These are phyloP conservation scores for Heterobasidion occidentale DNA, from an alignment of 1,284 basidiomycete species.

Conservation along the genomic window DNA sequence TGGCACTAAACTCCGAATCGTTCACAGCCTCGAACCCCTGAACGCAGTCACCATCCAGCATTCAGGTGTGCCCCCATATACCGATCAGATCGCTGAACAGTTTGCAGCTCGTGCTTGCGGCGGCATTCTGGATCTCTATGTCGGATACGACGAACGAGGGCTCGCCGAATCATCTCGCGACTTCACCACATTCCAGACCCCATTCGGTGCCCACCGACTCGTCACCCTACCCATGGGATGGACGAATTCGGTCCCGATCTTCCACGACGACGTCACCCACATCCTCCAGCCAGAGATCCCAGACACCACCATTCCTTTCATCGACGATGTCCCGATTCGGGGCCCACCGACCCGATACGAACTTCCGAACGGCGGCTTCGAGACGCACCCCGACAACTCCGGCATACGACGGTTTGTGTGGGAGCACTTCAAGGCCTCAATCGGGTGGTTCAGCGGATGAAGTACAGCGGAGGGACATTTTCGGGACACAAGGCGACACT, in stretches of 20 bases:
- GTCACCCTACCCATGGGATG: constrained; percentile 27
- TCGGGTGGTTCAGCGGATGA: constrained; percentile 20
- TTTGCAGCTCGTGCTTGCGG: background rate
- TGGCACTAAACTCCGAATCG: background rate
- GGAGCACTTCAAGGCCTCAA: constrained; percentile 22
- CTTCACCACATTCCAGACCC: background rate
- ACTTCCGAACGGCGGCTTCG: constrained; percentile 11
- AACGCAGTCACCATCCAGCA: background rate
- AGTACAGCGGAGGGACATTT: constrained; percentile 18
- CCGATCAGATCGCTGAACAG: background rate
- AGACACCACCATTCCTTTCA: constrained; percentile 21
- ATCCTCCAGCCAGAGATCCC: constrained; percentile 27
- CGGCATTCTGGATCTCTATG: background rate
- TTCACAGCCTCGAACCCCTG: background rate
- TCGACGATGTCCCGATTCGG: constrained; percentile 19
- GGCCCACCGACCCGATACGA: constrained; percentile 14
- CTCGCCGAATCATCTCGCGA: background rate
- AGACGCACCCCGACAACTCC: constrained; percentile 20
- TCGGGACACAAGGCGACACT: constrained; percentile 14
- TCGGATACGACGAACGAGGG: background rate
- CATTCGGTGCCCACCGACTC: constrained; percentile 13
- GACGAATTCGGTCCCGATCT: constrained; percentile 27
- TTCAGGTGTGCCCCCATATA: background rate
- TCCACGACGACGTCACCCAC: constrained; percentile 24
- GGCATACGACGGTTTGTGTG: constrained; percentile 26